Base-by-base conservation (phyloP, 129 eudicot genomes). In the Scalesia atractyloides region DNA sequence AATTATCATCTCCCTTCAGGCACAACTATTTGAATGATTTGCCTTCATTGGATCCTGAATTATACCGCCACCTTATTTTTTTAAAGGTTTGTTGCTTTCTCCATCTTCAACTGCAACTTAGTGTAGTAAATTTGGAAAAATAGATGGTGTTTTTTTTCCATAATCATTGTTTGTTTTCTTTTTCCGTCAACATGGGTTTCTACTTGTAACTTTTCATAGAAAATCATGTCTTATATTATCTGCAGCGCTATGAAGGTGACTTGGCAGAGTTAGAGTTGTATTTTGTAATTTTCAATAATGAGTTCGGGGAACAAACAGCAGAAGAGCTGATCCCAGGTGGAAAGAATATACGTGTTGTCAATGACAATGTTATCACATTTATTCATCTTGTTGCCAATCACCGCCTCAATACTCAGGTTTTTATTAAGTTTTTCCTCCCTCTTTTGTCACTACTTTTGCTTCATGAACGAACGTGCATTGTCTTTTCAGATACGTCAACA, bases 1-100 rank as follows among this genome's bases (percentile, higher is more conserved):
- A 60, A 69, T 60, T 12, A 49, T 48, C 46, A 24, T 68, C 73
- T 48, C 58, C 72, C 8, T 54, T 72, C 83, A 93, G 98, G 97
- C 78, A 87, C 82, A 93, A 93, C 79, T 90, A 93, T 84, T 80
- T 93, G 86, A 93, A 93, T 74, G 97, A 93, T 81, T 84, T 93
- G 50, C 97, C 98, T 63, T 93, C 98, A 14, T 64, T 93, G 92
- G 98, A 93, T 82, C 98, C 97, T n/a, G 98, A 93, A 79, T 70
- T 93, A 30, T 93, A 93, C 73, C 92, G 98, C 60, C 98, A 93
- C 80, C 97, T 93, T 73, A 87, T 93, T 33, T 93, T 89, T 67
- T 67, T 93, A 37, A 93, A 93, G 96, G 98, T 93, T 65, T 67
- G 54, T 69, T 52, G 69, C 57, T 59, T 74, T 52, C 17, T 67